phyloP scores from a whole-genome alignment of 495 filamentous ascomycete species.

The Penicillium psychrofluorescens region DNA sequence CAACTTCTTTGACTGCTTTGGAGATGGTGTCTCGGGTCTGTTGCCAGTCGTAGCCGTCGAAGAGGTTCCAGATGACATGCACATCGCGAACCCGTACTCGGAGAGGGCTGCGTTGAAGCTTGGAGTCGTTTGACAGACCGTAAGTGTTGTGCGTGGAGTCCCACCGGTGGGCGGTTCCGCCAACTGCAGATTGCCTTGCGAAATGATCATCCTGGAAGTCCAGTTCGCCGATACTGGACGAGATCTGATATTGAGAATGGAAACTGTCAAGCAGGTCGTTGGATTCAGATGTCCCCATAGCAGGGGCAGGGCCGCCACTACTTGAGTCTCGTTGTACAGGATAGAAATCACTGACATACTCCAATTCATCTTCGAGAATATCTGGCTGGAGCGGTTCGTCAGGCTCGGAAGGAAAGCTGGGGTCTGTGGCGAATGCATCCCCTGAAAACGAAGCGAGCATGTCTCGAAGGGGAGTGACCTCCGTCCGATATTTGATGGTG shows the following conservation, averaged over 20 bases:
- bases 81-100: slow-evolving; percentile 74
- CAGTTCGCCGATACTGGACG: slow-evolving; percentile 44
- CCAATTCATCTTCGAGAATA: slow-evolving; percentile 45
- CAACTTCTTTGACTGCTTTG: slow-evolving; percentile 79
- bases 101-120: slow-evolving; percentile 62
- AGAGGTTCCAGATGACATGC: slow-evolving; percentile 95
- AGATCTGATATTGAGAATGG: slow-evolving; percentile 48
- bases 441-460: slow-evolving; percentile 85
- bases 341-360: slow-evolving; percentile 60
- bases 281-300: slow-evolving; percentile 21
- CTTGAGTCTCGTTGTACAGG: slow-evolving; percentile 24
- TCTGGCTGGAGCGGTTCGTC: slow-evolving; percentile 12
- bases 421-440: slow-evolving; percentile 59
- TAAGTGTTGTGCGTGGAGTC: slow-evolving; percentile 69
- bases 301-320: slow-evolving; percentile 34
- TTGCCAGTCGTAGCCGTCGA: slow-evolving; percentile 97
- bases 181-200: slow-evolving; percentile 48
- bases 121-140: slow-evolving; percentile 53
- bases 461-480: slow-evolving; percentile 76
- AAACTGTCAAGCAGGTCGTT: slow-evolving; percentile 58
- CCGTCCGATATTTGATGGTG: slow-evolving; percentile 77
- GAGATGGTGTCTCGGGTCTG: slow-evolving; percentile 78
- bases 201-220: slow-evolving; percentile 79
- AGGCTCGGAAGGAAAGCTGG: slow-evolving; percentile 4
- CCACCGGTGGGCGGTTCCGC: slow-evolving; percentile 70